Conservation (phyloP, 108 stramenopile species). For the Nitzschia putrida region DNA sequence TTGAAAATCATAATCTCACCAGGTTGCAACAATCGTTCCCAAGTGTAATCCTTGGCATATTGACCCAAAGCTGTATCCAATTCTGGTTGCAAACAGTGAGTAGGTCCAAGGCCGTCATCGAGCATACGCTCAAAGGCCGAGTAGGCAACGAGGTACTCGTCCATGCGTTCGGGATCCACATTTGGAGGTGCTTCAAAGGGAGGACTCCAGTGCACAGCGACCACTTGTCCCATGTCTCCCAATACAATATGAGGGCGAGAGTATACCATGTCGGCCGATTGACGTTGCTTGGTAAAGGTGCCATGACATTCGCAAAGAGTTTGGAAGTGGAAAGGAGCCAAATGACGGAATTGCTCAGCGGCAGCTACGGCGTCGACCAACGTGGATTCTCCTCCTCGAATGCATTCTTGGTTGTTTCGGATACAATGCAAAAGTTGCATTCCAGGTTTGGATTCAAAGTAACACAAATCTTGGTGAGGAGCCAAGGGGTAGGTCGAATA, state of each 20-base stretch:
- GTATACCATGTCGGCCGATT: conserved; percentile 75
- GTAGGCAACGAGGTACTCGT: conserved; percentile 65
- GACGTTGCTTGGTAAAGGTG: conserved; percentile 77
- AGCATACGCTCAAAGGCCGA: conserved; percentile 68
- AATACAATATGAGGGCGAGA: conserved; percentile 63
- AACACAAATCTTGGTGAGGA: conserved; percentile 83
- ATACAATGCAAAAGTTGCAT: conserved; percentile 78
- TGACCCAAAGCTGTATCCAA: conserved; percentile 34
- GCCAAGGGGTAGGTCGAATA: conserved; percentile 60
- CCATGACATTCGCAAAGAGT: conserved; percentile 52
- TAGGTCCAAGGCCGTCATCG: conserved; percentile 23
- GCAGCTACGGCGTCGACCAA: conserved; percentile 84
- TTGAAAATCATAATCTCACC: conserved; percentile 79
- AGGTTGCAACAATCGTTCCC: conserved; percentile 50
- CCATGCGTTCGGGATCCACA: conserved; percentile 18
- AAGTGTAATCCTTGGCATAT: conserved; percentile 65
- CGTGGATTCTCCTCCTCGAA: conserved; percentile 59
- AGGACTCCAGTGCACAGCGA: conserved; percentile 74
- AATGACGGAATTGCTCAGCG: conserved; percentile 53
- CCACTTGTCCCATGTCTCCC: conserved; percentile 41
- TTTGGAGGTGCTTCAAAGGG: conserved; percentile 80
- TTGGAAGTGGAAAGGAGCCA: conserved; percentile 68
- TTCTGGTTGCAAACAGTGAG: conserved; percentile 4
- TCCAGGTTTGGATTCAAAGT: conserved; percentile 80
- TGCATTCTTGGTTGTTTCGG: conserved; percentile 6